Conservation (phyloP, 1,284 basidiomycete species). For the Cryptococcus neoformans region DNA sequence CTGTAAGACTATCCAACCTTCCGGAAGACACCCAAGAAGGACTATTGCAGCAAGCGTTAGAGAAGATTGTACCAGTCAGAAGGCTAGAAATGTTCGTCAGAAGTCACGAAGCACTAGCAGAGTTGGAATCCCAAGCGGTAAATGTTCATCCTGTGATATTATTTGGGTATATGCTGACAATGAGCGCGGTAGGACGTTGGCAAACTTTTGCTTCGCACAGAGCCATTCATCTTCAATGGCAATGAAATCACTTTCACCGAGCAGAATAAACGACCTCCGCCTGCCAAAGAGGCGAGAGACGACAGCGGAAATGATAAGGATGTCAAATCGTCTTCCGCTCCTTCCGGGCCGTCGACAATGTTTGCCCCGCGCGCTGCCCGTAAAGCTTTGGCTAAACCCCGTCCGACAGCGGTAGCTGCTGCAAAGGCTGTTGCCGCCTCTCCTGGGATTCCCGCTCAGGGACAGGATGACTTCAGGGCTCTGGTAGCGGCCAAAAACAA, state of each 20-base stretch:
- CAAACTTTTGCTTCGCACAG: constrained; percentile 57
- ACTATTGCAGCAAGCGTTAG: constrained; percentile 78
- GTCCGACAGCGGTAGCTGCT: constrained; percentile 17
- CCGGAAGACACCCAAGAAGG: constrained; percentile 75
- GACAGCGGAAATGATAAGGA: neutral
- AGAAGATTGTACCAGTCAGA: constrained; percentile 69
- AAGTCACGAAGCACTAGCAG: constrained; percentile 67
- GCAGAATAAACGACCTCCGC: constrained; percentile 7
- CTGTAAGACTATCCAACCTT: constrained; percentile 69
- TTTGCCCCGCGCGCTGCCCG: constrained; percentile 33
- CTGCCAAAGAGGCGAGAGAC: neutral
- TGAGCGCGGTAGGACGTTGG: neutral
- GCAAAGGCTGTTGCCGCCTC: constrained; percentile 10
- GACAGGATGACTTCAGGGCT: constrained; percentile 43
- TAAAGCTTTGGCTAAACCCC: constrained; percentile 31
- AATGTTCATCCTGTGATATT: constrained; percentile 33
- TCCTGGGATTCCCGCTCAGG: constrained; percentile 9
- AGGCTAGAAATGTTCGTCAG: constrained; percentile 72
- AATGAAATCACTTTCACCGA: constrained; percentile 24
- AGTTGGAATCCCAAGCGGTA: constrained; percentile 70
- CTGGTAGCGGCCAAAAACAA: constrained; percentile 17
- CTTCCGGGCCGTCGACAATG: constrained; percentile 3
- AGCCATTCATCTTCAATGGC: constrained; percentile 65
- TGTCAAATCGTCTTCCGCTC: neutral
- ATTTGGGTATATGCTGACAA: neutral